Conservation (phyloP, 2,329 filamentous ascomycete species). For the Aspergillus ochraceoroseus region DNA sequence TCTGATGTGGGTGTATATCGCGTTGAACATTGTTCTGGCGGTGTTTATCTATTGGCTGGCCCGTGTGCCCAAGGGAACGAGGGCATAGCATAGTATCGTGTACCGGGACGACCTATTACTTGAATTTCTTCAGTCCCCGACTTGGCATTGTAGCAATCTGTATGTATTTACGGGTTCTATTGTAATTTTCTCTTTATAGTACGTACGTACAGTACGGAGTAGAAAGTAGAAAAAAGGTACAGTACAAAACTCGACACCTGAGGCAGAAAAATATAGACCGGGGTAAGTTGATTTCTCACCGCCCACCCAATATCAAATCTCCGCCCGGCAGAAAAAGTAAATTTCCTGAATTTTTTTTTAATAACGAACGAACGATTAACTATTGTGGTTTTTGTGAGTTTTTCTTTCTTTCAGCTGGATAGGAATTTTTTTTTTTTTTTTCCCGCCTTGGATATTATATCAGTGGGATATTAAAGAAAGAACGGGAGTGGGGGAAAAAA, state of each 20-base stretch:
- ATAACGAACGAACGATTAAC: neutral
- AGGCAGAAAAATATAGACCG: no score
- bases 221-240: no score
- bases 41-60: conserved; percentile 60
- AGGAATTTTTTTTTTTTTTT: no score
- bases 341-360: conserved; percentile 29
- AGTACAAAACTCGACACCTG: neutral
- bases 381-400: neutral
- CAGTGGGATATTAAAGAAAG: no score
- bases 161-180: no score
- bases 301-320: conserved; percentile 12
- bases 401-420: no score
- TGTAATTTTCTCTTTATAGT: no score
- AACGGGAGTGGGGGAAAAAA: no score
- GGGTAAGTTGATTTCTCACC: no score
- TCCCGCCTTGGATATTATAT: no score
- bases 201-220: no score
- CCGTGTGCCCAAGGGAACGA: conserved; percentile 53
- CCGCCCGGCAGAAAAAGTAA: conserved; percentile 29
- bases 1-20: conserved; percentile 62
- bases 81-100: conserved; percentile 62
- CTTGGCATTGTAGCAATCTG: no score
- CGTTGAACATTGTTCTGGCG: conserved; percentile 59
- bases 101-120: conserved; percentile 58
- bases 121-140: conserved; percentile 62